Conservation (phyloP, 495 filamentous ascomycete species). For the Pyrenula massariospora region DNA sequence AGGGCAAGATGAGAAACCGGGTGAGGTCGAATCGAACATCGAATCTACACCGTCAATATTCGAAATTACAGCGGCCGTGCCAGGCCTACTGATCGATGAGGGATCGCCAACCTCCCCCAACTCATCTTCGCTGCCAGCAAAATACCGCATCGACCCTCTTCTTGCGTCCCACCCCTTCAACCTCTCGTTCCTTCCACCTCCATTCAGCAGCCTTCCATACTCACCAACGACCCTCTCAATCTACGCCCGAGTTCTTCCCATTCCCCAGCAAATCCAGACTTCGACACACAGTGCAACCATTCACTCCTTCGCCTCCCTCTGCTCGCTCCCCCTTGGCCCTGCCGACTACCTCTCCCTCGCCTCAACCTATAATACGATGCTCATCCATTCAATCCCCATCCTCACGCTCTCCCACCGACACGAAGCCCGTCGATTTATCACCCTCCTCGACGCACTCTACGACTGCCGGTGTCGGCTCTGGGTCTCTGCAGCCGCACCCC, state of each 20-base stretch:
- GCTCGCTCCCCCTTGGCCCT: conserved; percentile 42
- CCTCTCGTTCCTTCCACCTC: background rate
- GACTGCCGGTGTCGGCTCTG: conserved; percentile 56
- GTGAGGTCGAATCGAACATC: background rate
- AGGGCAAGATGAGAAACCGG: background rate
- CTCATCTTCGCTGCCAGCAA: conserved; percentile 2
- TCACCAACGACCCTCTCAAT: conserved; percentile 34
- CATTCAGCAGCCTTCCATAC: conserved; percentile 22
- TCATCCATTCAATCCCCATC: conserved; percentile 47
- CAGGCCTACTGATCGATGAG: background rate
- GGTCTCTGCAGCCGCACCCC: conserved; percentile 41
- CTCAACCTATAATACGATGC: conserved; percentile 56
- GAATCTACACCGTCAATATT: background rate
- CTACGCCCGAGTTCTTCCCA: conserved; percentile 43
- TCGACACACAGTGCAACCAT: conserved; percentile 32
- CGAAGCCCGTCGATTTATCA: conserved; percentile 61
- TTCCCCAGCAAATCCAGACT: conserved; percentile 22
- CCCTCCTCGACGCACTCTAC: conserved; percentile 58
- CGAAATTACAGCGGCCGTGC: background rate
- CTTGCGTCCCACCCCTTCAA: background rate
- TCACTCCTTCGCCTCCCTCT: conserved; percentile 52
- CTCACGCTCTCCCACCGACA: conserved; percentile 50
- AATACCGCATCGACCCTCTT: conserved; percentile 4
- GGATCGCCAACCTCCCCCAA: background rate
- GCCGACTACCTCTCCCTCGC: conserved; percentile 65